A percentile compares a stretch with the other conserved stretches of the same genome.
phyloP scores from a whole-genome alignment of 2,329 filamentous ascomycete species.

The Diaporthe humulicola region DNA sequence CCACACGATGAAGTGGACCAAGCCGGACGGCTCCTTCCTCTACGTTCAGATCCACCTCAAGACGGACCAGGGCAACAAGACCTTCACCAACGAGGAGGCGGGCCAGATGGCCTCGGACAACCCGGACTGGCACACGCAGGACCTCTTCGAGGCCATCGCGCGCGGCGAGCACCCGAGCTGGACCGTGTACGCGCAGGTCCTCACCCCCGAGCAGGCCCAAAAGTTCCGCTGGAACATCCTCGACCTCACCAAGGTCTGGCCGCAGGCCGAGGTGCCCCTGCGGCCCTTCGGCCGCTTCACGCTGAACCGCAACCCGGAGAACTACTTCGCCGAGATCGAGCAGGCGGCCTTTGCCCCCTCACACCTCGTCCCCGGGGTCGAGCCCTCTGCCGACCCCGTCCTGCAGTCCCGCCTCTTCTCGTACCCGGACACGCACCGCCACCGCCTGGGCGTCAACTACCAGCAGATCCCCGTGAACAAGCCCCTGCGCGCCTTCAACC shows the following conservation, averaged over 20 bases:
- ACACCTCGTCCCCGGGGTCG: slow-evolving; percentile 74
- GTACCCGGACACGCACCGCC: slow-evolving; percentile 73
- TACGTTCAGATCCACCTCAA: slow-evolving; percentile 77
- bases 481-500: slow-evolving; percentile 69
- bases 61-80: slow-evolving; percentile 73
- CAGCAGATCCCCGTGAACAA: slow-evolving; percentile 74
- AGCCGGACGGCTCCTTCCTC: slow-evolving; percentile 74
- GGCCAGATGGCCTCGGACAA: slow-evolving; percentile 65
- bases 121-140: slow-evolving; percentile 73
- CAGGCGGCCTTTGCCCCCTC: slow-evolving; percentile 76
- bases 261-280: slow-evolving; percentile 72
- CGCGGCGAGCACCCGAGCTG: slow-evolving; percentile 73
- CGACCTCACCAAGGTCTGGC: slow-evolving; percentile 79
- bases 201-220: slow-evolving; percentile 73
- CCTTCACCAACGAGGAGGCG: slow-evolving; percentile 70
- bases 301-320: slow-evolving; percentile 73
- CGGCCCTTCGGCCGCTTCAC: slow-evolving; percentile 72
- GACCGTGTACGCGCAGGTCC: slow-evolving; percentile 74
- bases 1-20: slow-evolving; percentile 76
- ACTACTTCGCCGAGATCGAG: slow-evolving; percentile 79
- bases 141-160: slow-evolving; percentile 74
- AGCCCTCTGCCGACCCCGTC: slow-evolving; percentile 72
- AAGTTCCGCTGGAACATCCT: slow-evolving; percentile 74
- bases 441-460: slow-evolving; percentile 75
- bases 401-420: slow-evolving; percentile 72